Percentiles rank a stretch among this genome's conserved stretches.
phyloP scores from a whole-genome alignment of 2,329 filamentous ascomycete genomes.

The Colletotrichum paranaense region DNA sequence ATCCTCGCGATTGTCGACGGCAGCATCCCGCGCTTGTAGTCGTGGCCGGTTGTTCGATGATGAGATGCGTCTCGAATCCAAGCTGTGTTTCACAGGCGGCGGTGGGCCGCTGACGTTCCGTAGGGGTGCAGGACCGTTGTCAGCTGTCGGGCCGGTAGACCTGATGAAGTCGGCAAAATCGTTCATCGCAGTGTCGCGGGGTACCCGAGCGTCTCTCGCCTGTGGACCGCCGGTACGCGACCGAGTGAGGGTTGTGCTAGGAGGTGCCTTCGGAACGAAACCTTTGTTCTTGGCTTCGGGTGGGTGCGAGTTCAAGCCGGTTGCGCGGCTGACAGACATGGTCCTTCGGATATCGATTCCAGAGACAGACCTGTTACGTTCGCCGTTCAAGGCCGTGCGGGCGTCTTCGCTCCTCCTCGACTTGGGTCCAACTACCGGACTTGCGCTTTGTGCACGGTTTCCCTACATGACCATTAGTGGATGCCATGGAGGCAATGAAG shows the following conservation, averaged over 20 bases:
- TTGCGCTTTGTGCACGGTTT: conserved; percentile 50
- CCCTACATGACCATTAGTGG: conserved; percentile 46
- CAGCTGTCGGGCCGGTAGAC: conserved; percentile 78
- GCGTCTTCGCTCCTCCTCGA: conserved; percentile 60
- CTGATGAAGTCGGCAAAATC: conserved; percentile 94
- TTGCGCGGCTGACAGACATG: conserved; percentile 46
- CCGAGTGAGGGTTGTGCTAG: conserved; percentile 45
- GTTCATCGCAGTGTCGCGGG: conserved; percentile 73
- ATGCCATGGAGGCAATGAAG: not conserved
- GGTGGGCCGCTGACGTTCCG: conserved; percentile 47
- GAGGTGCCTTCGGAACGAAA: conserved; percentile 46
- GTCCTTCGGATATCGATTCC: conserved; percentile 54
- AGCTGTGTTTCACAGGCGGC: conserved; percentile 48
- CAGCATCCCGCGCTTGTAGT: conserved; percentile 78
- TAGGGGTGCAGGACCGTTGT: conserved; percentile 48
- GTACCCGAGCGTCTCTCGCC: conserved; percentile 79
- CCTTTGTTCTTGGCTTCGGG: conserved; percentile 39
- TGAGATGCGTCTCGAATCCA: conserved; percentile 51
- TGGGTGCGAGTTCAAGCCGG: conserved; percentile 51
- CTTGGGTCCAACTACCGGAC: conserved; percentile 54
- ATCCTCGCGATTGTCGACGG: conserved; percentile 69
- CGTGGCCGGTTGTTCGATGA: conserved; percentile 59
- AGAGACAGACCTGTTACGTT: conserved; percentile 47
- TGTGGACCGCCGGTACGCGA: conserved; percentile 46
- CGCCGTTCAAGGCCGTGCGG: conserved; percentile 48